These are phyloP conservation scores for Pseudocercospora vitis DNA, from an alignment of 2,329 filamentous ascomycete species.

Conservation along the genomic window DNA sequence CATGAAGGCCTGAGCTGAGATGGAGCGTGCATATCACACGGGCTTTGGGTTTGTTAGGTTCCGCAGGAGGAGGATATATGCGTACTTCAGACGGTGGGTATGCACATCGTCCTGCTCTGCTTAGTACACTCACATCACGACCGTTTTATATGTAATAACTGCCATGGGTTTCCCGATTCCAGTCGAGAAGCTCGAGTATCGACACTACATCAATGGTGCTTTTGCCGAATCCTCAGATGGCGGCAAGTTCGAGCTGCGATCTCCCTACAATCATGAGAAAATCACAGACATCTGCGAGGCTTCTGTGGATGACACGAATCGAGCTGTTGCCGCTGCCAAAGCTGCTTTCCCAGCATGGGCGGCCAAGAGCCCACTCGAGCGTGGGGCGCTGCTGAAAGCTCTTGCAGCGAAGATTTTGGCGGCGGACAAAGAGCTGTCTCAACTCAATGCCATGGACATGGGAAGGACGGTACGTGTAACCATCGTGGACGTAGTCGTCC, in stretches of 20 bases:
- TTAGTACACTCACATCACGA: too few species aligned
- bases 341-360: conserved; percentile 64
- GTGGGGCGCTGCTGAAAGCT: conserved; percentile 48
- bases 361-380: conserved; percentile 46
- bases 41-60: too few species aligned
- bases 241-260: conserved; percentile 49
- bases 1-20: too few species aligned
- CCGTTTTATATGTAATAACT: background rate
- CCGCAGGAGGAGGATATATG: background rate
- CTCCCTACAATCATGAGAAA: conserved; percentile 46
- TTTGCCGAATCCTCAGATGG: conserved; percentile 50
- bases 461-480: conserved; percentile 42
- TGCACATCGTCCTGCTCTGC: too few species aligned
- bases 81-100: conserved; percentile 3
- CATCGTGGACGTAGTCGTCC: background rate
- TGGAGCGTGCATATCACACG: too few species aligned
- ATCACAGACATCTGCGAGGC: conserved; percentile 64
- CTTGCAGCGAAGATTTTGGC: conserved; percentile 48
- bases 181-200: conserved; percentile 38
- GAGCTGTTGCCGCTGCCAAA: conserved; percentile 67
- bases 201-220: conserved; percentile 55
- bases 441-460: conserved; percentile 50
- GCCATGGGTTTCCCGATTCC: conserved; percentile 27
- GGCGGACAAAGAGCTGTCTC: conserved; percentile 46
- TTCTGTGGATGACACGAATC: conserved; percentile 65